phyloP scores from a whole-genome alignment of 179 eudicot species.

The Silene noctiflora region DNA sequence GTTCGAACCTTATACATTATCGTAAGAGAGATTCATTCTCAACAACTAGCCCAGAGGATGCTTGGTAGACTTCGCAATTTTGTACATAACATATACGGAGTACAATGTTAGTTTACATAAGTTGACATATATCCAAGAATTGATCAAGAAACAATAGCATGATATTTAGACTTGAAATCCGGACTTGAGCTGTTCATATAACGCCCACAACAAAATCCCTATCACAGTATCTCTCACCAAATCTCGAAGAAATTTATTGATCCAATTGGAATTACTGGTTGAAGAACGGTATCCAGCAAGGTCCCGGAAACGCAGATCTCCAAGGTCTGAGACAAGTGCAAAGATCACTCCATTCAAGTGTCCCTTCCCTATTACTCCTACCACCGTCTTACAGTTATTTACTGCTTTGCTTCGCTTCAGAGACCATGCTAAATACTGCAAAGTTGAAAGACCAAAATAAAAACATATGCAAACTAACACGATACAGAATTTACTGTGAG shows the following conservation, averaged over 20 bases:
- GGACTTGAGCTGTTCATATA: conserved; percentile 57
- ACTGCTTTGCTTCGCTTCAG: conserved; percentile 96
- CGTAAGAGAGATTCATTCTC: no score
- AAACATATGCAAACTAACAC: no score
- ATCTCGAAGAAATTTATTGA: conserved; percentile 38
- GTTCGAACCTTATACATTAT: no score
- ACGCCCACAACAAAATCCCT: conserved; percentile 66
- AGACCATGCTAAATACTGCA: conserved; percentile 91
- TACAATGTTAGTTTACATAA: no score
- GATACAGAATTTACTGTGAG: no score
- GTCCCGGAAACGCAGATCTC: conserved; percentile 74
- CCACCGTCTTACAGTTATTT: conserved; percentile 64
- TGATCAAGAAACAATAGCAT: no score
- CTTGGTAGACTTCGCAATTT: no score
- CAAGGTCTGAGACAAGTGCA: conserved; percentile 70
- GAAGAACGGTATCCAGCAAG: conserved; percentile 58
- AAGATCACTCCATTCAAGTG: conserved; percentile 91
- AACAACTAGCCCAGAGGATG: no score
- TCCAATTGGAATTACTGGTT: conserved; percentile 39
- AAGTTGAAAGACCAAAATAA: not conserved
- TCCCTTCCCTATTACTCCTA: conserved; percentile 91
- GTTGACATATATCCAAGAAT: no score
- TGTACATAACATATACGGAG: no score
- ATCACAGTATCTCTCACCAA: conserved; percentile 79
- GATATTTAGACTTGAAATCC: conserved; percentile 2